Conservation (phyloP, 768 basidiomycete genomes). For the Galerina marginata region DNA sequence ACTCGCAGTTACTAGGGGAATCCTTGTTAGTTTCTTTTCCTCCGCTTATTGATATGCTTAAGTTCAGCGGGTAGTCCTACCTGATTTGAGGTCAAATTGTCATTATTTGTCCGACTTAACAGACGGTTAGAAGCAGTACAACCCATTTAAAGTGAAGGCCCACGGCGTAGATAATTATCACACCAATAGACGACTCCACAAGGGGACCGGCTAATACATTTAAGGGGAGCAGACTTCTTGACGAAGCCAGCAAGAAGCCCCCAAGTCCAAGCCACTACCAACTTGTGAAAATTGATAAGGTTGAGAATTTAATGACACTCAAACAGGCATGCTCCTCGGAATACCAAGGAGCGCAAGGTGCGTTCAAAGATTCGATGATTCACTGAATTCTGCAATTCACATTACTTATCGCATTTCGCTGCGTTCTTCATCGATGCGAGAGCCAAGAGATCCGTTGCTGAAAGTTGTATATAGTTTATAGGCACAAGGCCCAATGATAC, state of each 20-base stretch:
- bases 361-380: slow-evolving; percentile 87
- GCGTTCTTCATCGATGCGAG: slow-evolving; percentile 83
- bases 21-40: slow-evolving; percentile 93
- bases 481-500: slow-evolving; percentile 31
- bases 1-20: slow-evolving; percentile 89
- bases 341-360: slow-evolving; percentile 80
- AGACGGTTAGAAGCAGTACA: slow-evolving; percentile 34
- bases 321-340: slow-evolving; percentile 78
- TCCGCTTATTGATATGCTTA: slow-evolving; percentile 91
- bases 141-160: slow-evolving; percentile 19
- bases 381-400: slow-evolving; percentile 84
- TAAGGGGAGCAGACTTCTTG: slow-evolving; percentile 42
- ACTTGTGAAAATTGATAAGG: slow-evolving; percentile 34
- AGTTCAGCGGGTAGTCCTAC: slow-evolving; percentile 86
- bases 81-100: slow-evolving; percentile 74
- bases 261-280: slow-evolving; percentile 46
- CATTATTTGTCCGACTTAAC: slow-evolving; percentile 37
- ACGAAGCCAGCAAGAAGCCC: slow-evolving; percentile 41
- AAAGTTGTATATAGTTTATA: slow-evolving; percentile 42
- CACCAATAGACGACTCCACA: slow-evolving; percentile 38
- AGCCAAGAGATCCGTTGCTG: slow-evolving; percentile 77
- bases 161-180: slow-evolving; percentile 59
- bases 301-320: slow-evolving; percentile 72
- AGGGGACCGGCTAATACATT: slow-evolving; percentile 50
- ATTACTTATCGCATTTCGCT: slow-evolving; percentile 84